phyloP scores from a whole-genome alignment of 441 rosid genomes.

The Syzygium malaccense region DNA sequence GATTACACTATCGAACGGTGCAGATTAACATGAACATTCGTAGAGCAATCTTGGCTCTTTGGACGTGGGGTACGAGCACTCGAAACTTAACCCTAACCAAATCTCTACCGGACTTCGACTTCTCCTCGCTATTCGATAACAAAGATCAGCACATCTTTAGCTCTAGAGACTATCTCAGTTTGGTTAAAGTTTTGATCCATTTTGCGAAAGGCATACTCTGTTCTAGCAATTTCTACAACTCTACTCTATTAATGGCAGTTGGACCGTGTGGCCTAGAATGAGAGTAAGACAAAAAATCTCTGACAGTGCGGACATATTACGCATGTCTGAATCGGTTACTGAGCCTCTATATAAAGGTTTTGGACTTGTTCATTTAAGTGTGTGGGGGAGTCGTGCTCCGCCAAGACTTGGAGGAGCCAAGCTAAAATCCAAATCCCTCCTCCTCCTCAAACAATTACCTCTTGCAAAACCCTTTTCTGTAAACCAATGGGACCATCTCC shows the following conservation, averaged over 20 bases:
- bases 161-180: neutral
- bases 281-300: neutral
- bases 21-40: neutral
- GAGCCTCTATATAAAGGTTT: neutral
- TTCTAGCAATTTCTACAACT: neutral
- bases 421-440: neutral
- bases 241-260: neutral
- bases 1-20: neutral
- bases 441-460: neutral
- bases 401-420: neutral
- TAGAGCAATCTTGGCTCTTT: neutral
- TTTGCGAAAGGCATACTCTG: neutral
- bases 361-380: neutral
- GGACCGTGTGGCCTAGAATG: neutral
- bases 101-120: neutral
- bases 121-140: neutral
- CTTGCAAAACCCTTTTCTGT: neutral
- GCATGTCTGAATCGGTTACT: neutral
- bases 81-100: neutral
- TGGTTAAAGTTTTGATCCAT: neutral
- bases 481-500: neutral
- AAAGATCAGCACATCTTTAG: neutral
- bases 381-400: neutral
- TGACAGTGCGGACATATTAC: neutral
- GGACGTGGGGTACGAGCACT: neutral